These are phyloP conservation scores for Salix caprea DNA, from an alignment of 345 rosid genomes.

Conservation along the genomic window DNA sequence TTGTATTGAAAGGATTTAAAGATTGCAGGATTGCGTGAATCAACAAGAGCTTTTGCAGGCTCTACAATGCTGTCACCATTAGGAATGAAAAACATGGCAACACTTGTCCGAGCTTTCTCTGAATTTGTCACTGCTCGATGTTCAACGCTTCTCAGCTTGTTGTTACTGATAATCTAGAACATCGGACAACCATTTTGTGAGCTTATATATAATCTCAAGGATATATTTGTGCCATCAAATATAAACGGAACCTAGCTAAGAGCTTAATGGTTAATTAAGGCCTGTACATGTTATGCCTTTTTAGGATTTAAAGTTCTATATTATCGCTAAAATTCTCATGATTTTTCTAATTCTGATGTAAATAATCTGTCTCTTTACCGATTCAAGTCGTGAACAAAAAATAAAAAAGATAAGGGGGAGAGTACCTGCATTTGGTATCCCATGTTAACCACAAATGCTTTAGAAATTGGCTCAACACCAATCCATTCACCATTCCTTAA, in stretches of 20 bases:
- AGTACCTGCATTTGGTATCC: constrained; percentile 9
- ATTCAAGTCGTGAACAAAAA: too few species aligned
- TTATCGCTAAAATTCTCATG: too few species aligned
- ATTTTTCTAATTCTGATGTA: too few species aligned
- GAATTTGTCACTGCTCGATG: constrained; percentile 33
- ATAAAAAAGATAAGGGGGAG: too few species aligned
- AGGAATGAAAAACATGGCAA: constrained; percentile 14
- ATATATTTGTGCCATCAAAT: too few species aligned
- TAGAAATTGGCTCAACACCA: constrained; percentile 28
- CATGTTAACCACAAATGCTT: constrained; percentile 35
- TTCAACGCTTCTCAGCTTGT: constrained; percentile 29
- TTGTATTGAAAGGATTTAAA: constrained; percentile 12
- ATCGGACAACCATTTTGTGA: background rate
- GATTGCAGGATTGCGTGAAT: constrained; percentile 10
- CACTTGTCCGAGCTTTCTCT: constrained; percentile 16
- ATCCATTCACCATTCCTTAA: constrained; percentile 33
- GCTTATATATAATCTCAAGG: too few species aligned
- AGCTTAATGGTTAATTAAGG: too few species aligned
- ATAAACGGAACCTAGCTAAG: too few species aligned
- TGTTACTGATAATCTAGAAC: constrained; percentile 23
- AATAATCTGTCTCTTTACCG: too few species aligned
- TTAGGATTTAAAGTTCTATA: too few species aligned
- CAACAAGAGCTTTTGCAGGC: constrained; percentile 17
- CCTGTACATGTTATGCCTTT: too few species aligned
- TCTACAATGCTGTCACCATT: background rate